Percentiles rank a stretch among this genome's conserved stretches.
phyloP scores from a whole-genome alignment of 495 filamentous ascomycete genomes.

The Penicillium cinerascens region DNA sequence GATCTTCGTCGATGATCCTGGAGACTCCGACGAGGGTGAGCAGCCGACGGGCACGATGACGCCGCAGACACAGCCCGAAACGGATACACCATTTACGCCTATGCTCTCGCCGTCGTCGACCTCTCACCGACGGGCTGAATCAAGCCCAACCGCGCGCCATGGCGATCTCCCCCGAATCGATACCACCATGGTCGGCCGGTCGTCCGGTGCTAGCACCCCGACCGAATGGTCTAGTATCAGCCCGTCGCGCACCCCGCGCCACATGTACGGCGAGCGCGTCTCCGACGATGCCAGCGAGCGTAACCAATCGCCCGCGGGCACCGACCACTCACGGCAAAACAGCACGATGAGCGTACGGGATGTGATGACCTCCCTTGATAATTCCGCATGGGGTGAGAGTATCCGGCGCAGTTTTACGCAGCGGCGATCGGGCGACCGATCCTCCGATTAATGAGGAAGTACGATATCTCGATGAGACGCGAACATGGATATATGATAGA shows the following conservation, averaged over 20 bases:
- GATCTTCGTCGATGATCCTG: constrained; percentile 78
- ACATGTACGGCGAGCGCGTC: constrained; percentile 24
- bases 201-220: constrained; percentile 31
- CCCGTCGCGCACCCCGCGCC: constrained; percentile 40
- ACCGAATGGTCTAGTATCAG: constrained; percentile 47
- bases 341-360: constrained; percentile 74
- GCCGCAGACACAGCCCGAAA: constrained; percentile 18
- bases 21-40: constrained; percentile 29
- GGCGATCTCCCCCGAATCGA: constrained; percentile 36
- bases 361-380: constrained; percentile 75
- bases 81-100: constrained; percentile 17
- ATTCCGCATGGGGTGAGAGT: constrained; percentile 89
- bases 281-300: constrained; percentile 29
- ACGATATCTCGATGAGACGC: neutral
- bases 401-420: constrained; percentile 83
- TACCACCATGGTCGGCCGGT: constrained; percentile 33
- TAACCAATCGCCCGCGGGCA: constrained; percentile 7
- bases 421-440: constrained; percentile 49
- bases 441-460: constrained; percentile 3
- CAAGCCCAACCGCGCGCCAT: constrained; percentile 22
- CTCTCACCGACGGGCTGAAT: constrained; percentile 22
- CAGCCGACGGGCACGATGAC: constrained; percentile 19
- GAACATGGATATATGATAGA: constrained; percentile 14
- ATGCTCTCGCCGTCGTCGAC: constrained; percentile 40
- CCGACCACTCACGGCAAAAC: constrained; percentile 40